A percentile compares a stretch with the other conserved stretches of the same genome.
These are phyloP conservation scores for Salvia miltiorrhiza DNA, from an alignment of 257 asterid species.

Conservation along the genomic window DNA sequence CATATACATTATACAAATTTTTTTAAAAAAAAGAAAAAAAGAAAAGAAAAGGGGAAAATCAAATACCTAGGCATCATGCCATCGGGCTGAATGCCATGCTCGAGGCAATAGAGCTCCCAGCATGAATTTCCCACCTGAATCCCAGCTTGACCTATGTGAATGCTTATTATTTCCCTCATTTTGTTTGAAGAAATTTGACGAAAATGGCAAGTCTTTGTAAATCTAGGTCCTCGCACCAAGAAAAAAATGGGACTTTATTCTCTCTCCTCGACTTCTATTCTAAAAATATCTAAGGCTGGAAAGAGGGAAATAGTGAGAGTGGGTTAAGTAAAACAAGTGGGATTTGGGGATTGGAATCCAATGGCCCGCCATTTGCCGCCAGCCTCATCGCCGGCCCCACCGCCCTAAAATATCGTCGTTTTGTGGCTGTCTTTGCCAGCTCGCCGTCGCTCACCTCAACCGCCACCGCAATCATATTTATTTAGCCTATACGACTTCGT, in stretches of 20 bases:
- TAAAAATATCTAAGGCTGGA: slow-evolving; percentile 4
- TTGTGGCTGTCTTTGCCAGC: slow-evolving; percentile 12
- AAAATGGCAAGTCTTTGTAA: neutral
- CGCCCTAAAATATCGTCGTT: neutral
- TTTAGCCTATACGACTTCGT: no score
- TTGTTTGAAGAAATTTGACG: neutral
- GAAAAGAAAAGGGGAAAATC: neutral
- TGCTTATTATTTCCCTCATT: slow-evolving; percentile 87
- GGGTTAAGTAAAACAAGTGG: neutral
- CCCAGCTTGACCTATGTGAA: slow-evolving; percentile 91
- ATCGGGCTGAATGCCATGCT: slow-evolving; percentile 84
- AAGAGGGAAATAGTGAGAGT: slow-evolving; percentile 1
- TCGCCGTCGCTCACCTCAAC: neutral
- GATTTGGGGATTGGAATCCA: slow-evolving; percentile 40
- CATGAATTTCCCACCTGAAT: slow-evolving; percentile 92
- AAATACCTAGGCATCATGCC: slow-evolving; percentile 91
- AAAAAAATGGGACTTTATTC: neutral
- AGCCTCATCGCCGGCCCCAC: slow-evolving; percentile 33
- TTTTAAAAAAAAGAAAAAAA: no score
- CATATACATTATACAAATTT: neutral
- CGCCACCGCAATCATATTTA: no score
- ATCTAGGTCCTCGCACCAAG: neutral
- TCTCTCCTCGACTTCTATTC: neutral
- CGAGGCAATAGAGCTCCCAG: slow-evolving; percentile 85
- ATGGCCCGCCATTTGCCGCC: slow-evolving; percentile 38